Evolutionary conservation across 805 yeast species (phyloP).

Genomic region (Wickerhamiella lipophila): DNA sequence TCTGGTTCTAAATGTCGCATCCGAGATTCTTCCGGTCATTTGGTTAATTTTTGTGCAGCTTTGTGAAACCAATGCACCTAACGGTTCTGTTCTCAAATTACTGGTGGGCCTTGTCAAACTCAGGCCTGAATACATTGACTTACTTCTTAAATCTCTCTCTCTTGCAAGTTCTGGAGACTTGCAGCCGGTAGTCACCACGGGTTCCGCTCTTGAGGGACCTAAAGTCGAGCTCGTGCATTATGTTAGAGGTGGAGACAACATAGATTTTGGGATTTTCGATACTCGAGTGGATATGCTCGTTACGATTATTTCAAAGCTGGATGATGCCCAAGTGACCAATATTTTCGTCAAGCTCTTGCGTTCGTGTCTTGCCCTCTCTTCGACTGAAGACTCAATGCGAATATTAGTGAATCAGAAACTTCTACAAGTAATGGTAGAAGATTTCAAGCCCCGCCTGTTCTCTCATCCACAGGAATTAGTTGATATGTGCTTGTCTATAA

Average conservation of each 20-base stretch:
- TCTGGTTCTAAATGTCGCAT: conserved; percentile 11
- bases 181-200: neutral
- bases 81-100: conserved; percentile 12
- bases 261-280: conserved; percentile 34
- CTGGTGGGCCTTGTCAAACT: conserved; percentile 12
- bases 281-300: conserved; percentile 32
- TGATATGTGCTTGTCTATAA: conserved; percentile 34
- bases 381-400: neutral
- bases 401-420: conserved; percentile 33
- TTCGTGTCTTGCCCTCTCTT: conserved; percentile 25
- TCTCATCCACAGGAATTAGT: conserved; percentile 47
- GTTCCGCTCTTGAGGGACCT: neutral
- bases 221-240: conserved; percentile 3
- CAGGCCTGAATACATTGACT: neutral
- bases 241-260: neutral
- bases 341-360: conserved; percentile 40
- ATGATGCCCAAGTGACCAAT: conserved; percentile 35
- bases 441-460: conserved; percentile 45
- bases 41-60: conserved; percentile 21
- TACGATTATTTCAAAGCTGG: conserved; percentile 38
- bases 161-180: neutral
- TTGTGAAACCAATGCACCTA: conserved; percentile 16
- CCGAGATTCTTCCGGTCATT: conserved; percentile 12
- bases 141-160: neutral
- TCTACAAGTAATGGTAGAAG: conserved; percentile 47